phyloP scores from a whole-genome alignment of 1,284 basidiomycete species.

The Erythrobasidium hasegawianum region DNA sequence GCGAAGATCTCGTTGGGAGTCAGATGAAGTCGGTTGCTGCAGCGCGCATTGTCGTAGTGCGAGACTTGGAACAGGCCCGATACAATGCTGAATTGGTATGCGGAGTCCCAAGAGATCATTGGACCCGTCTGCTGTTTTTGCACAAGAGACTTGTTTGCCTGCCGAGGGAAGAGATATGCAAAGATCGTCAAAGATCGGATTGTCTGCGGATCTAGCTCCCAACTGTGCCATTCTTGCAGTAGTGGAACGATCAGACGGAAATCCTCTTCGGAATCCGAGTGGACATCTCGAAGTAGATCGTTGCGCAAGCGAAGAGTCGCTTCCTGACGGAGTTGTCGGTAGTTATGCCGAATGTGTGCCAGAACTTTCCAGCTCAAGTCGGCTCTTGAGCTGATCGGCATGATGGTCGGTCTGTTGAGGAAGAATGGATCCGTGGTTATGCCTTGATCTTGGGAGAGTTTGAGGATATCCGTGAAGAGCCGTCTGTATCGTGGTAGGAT shows the following conservation, averaged over 20 bases:
- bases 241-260: conserved; percentile 9
- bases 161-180: conserved; percentile 10
- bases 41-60: conserved; percentile 23
- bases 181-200: conserved; percentile 31
- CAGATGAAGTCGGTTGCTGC: conserved; percentile 29
- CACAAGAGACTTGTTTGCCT: neutral
- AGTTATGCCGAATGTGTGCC: conserved; percentile 63
- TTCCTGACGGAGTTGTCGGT: conserved; percentile 42
- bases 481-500: conserved; percentile 24
- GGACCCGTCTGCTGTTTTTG: neutral
- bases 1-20: conserved; percentile 28
- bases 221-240: conserved; percentile 35
- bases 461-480: conserved; percentile 40
- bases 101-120: conserved; percentile 1
- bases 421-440: conserved; percentile 59
- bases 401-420: conserved; percentile 60
- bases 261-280: neutral
- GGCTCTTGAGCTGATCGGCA: conserved; percentile 69
- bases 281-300: neutral
- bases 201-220: conserved; percentile 38
- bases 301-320: neutral
- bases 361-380: conserved; percentile 65
- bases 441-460: conserved; percentile 34
- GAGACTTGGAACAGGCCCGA: conserved; percentile 14
- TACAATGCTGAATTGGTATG: neutral